These are phyloP conservation scores for Escallonia rubra DNA, from an alignment of 129 eudicot genomes.

Conservation along the genomic window DNA sequence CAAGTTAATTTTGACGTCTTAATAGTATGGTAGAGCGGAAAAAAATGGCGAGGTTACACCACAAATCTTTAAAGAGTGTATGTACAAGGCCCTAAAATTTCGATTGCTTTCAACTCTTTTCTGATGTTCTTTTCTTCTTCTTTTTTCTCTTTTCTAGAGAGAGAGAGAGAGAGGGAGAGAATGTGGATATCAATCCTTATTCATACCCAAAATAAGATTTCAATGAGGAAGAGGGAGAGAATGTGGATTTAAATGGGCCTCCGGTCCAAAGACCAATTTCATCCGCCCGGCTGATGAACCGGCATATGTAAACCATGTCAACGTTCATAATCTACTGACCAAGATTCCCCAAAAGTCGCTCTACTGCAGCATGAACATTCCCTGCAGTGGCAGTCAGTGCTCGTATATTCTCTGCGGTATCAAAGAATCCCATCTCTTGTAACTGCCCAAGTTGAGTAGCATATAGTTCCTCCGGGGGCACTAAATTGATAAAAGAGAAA, in stretches of 20 bases:
- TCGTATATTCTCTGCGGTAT: conserved; percentile 60
- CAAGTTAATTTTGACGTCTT: too few relatives aligned
- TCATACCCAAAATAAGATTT: conserved; percentile 26
- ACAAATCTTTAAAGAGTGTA: conserved; percentile 13
- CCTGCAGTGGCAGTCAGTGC: conserved; percentile 78
- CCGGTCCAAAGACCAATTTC: conserved; percentile 27
- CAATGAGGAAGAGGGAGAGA: neutral
- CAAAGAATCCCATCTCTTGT: conserved; percentile 88
- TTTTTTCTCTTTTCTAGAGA: neutral
- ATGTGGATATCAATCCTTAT: neutral
- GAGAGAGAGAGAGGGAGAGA: too few relatives aligned
- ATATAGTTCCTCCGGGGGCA: conserved; percentile 76
- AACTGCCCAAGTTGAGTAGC: conserved; percentile 71
- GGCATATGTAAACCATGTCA: neutral
- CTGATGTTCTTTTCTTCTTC: neutral
- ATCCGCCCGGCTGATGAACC: neutral
- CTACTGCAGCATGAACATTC: conserved; percentile 79
- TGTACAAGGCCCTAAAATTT: conserved; percentile 20
- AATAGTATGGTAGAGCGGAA: too few relatives aligned
- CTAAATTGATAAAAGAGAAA: conserved; percentile 17
- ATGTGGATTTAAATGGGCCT: neutral
- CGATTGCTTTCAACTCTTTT: neutral
- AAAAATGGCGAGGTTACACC: neutral
- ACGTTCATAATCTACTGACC: conserved; percentile 32
- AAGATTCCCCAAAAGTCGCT: conserved; percentile 64